Base-by-base conservation (phyloP, 306 rosid genomes). In the Rubus parviflorus region DNA sequence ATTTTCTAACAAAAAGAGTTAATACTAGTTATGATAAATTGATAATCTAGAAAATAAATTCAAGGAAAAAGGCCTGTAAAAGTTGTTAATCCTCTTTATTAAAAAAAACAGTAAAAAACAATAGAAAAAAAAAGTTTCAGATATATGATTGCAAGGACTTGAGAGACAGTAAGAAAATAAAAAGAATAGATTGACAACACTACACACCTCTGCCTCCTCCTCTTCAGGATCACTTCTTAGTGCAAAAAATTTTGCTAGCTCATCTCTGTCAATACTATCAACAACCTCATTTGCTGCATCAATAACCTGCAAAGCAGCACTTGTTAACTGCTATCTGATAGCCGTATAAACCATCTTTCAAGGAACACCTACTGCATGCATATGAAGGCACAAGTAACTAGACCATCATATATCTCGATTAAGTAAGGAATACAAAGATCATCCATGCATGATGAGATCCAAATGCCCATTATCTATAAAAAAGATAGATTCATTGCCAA, bases 181-280 rank as follows among this genome's bases (percentile, higher is more conserved):
- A 22, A 30, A 78, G 70, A 61, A 75, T 37, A 41, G 45, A 35
- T 14, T n/a, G 3, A 57, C 60, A 20, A 79, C 6, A 43, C 6
- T 25, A 45, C 78, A 75, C 46, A 95, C 98, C 93, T 95, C 98
- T 54, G 88, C 88, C 46, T 92, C 97, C 72, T 95, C 98, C 54
- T 92, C 97, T 72, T 95, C 98, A 0, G 96, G 89, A 67, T 95
- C 97, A 85, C 77, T 83, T 88, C 85, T 92, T 23, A 90, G 78
- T 2, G 95, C 88, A 79, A 90, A 86, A 78, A 23, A 84, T 74
- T 84, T 90, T 20, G 92, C 89, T 35, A 95, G 79, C 87, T 92
- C 97, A 16, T 95, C 98, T 88, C 35, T 88, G 86, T 92, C 87
- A 66, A 92, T 81, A 77, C 97, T 95, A 74, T 82, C 86, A 79